Evolutionary conservation across 169 alveolate genomes (phyloP).

Genomic region (Miamiensis avidus): DNA sequence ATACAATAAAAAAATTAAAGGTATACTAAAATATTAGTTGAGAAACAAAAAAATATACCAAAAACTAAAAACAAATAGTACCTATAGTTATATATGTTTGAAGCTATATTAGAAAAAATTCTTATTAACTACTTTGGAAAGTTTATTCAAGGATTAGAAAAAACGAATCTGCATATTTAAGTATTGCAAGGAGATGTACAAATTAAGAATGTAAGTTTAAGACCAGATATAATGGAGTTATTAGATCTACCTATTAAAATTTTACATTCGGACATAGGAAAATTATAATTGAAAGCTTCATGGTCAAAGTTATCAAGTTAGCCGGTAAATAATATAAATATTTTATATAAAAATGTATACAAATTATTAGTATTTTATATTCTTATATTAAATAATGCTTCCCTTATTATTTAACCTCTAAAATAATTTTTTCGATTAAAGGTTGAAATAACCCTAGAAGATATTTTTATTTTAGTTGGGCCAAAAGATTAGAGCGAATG

Average conservation of each 20-base stretch:
- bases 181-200: constrained; percentile 55
- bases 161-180: constrained; percentile 50
- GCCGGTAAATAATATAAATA: constrained; percentile 34
- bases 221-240: constrained; percentile 59
- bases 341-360: too few relatives aligned
- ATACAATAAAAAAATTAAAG: too few relatives aligned
- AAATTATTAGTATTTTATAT: too few relatives aligned
- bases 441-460: constrained; percentile 52
- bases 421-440: not conserved
- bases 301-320: constrained; percentile 62
- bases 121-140: constrained; percentile 57
- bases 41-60: too few relatives aligned
- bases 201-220: constrained; percentile 63
- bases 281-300: constrained; percentile 56
- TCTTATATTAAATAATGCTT: too few relatives aligned
- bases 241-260: constrained; percentile 65
- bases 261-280: constrained; percentile 52
- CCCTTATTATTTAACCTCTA: not conserved
- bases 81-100: too few relatives aligned
- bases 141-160: constrained; percentile 57
- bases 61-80: too few relatives aligned
- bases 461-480: constrained; percentile 56
- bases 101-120: constrained; percentile 56
- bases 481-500: constrained; percentile 54
- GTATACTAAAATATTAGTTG: too few relatives aligned